Base-by-base conservation (phyloP, 768 basidiomycete species). In the Galerina marginata region DNA sequence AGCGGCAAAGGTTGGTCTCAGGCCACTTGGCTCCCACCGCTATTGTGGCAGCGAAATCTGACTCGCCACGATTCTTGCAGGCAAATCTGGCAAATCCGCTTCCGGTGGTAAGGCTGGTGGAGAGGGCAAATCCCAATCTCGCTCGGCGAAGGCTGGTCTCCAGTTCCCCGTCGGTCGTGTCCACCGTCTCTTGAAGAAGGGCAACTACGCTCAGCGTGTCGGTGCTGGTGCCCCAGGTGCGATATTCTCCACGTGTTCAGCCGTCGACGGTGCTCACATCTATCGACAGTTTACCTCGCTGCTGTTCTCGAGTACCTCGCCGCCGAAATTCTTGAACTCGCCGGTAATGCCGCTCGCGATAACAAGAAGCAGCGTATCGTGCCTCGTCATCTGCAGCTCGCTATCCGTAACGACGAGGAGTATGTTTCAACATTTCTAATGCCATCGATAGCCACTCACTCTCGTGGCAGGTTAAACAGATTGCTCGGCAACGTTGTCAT, bases 311-410 rank as follows among this genome's bases (percentile, higher is more conserved):
- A 95, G 72, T 94, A 96, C 77, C 85, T 96, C 61, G 87, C 93
- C 42, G 95, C 95, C 47, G 95, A 96, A 74, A 95, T 96, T 74
- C 86, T 96, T 68, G 95, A 96, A 79, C 81, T 96, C 45, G 94
- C 95, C 61, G 95, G 95, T 39, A 92, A 92, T 58, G 92, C 92
- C 38, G 92, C 92, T 44, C 90, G 92, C 58, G 92, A 91, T 77
- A 93, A 93, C 83, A 93, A 93, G 84, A 93, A 95, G 81, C 91
- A 93, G 65, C 93, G 95, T 86, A 96, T 96, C 70, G 92, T 96
- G 26, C 95, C 95, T 47, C 90, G 95, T 75, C 95, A 97, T 77
- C 80, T 96, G 49, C 95, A 97, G 75, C 87, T 96, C 64, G 95
- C 95, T 63, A 95, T 97, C 77, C 87, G 95, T 53, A 94, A 96